Conservation (phyloP, 2,329 filamentous ascomycete species). For the Alternaria arbusti region DNA sequence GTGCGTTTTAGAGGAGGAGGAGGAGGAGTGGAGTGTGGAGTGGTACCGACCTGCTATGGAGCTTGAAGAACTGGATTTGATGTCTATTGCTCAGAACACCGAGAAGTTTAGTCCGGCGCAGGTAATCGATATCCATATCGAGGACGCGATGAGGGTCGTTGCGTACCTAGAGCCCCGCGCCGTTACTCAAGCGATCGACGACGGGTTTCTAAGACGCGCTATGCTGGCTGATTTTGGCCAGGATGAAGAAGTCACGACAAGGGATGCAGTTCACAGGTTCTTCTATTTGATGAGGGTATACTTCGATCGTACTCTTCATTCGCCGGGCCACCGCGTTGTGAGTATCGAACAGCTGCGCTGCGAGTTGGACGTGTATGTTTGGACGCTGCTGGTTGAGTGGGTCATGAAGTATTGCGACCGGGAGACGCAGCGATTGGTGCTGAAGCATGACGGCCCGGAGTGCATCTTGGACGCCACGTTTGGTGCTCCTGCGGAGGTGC, state of each 20-base stretch:
- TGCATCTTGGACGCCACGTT: neutral
- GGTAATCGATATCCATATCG: neutral
- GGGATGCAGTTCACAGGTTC: neutral
- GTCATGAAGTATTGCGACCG: neutral
- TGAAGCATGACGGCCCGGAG: neutral
- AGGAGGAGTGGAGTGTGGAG: neutral
- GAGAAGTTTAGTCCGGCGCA: neutral
- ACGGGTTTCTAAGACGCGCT: neutral
- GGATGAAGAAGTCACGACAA: neutral
- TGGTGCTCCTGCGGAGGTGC: neutral
- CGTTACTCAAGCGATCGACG: neutral
- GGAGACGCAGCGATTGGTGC: neutral
- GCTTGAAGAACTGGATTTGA: neutral
- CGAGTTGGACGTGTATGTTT: conserved; percentile 7
- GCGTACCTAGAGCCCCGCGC: neutral
- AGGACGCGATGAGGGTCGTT: neutral
- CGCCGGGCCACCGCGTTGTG: neutral
- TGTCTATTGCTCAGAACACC: neutral
- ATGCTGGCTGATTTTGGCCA: too few species aligned
- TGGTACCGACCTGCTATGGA: neutral
- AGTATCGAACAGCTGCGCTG: neutral
- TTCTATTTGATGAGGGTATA: conserved; percentile 5
- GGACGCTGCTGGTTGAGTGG: conserved; percentile 7
- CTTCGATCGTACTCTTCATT: conserved; percentile 1
- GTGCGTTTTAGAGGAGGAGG: neutral